Evolutionary conservation across 2,329 filamentous ascomycete genomes (phyloP).

Genomic region (Cladophialophora carrionii): DNA sequence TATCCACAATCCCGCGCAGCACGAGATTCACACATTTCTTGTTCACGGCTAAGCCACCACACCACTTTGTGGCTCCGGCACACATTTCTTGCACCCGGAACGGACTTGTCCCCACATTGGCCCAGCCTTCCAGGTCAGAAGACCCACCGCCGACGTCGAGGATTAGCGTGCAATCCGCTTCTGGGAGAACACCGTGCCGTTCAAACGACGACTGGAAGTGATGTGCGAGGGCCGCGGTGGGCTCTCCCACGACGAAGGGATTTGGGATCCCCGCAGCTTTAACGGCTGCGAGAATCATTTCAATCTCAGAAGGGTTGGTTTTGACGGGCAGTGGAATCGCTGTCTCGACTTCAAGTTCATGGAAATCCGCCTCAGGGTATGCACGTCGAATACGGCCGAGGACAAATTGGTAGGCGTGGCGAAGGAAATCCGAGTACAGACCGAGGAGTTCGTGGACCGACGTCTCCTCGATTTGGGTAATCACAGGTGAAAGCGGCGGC

Average conservation of each 20-base stretch:
- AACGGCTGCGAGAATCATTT: conserved; percentile 9
- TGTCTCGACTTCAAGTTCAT: not conserved
- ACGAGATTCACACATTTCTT: not conserved
- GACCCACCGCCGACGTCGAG: conserved; percentile 18
- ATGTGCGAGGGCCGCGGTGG: conserved; percentile 12
- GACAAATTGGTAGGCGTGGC: conserved; percentile 2
- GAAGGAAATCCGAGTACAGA: conserved; percentile 4
- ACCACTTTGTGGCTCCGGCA: conserved; percentile 5
- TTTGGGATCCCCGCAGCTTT: conserved; percentile 19
- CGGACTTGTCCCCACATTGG: not conserved
- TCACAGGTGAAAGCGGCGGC: not conserved
- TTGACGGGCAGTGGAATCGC: conserved; percentile 17
- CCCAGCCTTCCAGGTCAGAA: conserved; percentile 5
- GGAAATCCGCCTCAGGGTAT: not conserved
- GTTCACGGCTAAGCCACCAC: conserved; percentile 7
- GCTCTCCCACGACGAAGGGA: conserved; percentile 13
- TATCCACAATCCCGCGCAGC: not conserved
- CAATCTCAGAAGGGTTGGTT: not conserved
- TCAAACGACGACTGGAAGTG: conserved; percentile 6
- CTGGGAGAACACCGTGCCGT: not conserved
- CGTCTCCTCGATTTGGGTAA: not conserved
- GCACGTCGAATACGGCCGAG: conserved; percentile 7
- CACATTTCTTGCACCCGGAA: conserved; percentile 1
- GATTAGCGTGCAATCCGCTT: not conserved
- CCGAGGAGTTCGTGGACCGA: conserved; percentile 1